Evolutionary conservation across 73 alveolate species (phyloP).

Genomic region (Paraurostyla sp.): DNA sequence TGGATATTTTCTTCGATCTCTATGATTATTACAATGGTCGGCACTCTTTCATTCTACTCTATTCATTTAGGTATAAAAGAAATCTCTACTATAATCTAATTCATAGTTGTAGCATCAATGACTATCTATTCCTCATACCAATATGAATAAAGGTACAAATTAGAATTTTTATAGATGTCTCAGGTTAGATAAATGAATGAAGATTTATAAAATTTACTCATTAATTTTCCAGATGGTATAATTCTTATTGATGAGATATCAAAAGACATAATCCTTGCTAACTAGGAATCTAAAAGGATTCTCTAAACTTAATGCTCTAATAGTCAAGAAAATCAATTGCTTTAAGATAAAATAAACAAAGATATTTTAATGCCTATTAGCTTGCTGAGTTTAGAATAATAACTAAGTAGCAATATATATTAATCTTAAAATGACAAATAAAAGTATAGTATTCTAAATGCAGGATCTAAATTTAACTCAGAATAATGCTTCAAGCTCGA

Average conservation of each 20-base stretch:
- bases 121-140: not conserved
- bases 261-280: not conserved
- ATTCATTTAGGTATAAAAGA: not conserved
- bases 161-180: not conserved
- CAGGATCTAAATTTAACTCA: not conserved
- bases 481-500: not conserved
- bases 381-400: not conserved
- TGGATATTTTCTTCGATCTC: not conserved
- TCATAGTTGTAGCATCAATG: not conserved
- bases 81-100: not conserved
- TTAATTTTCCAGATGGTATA: constrained; percentile 36
- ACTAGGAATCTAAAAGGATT: not conserved
- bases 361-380: not conserved
- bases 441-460: not conserved
- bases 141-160: not conserved
- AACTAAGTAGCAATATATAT: not conserved
- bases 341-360: constrained; percentile 3
- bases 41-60: not conserved
- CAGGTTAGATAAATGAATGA: constrained; percentile 9
- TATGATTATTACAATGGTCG: not conserved
- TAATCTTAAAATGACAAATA: not conserved
- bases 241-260: not conserved
- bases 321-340: not conserved
- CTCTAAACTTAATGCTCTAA: not conserved
- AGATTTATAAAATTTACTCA: not conserved